Base-by-base conservation (phyloP, 192 early-diverging fungal species). In the Rhizophagus prolifer region DNA sequence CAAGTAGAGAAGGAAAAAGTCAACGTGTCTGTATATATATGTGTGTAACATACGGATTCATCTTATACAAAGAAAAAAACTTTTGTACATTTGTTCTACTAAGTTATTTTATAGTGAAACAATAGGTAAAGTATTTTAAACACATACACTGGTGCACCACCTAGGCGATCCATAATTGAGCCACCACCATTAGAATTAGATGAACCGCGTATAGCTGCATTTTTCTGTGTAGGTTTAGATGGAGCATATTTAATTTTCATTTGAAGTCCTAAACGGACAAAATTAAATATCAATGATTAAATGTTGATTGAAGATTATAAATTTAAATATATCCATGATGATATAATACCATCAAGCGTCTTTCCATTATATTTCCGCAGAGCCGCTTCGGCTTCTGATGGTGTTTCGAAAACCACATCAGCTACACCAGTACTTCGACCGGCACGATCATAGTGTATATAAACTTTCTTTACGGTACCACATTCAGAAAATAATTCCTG, bases 361-460 rank as follows among this genome's bases (percentile, higher is more conserved):
- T 85, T 78, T 65, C 82, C 84, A 36, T 89, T 70, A 12, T 85
- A 83, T 69, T 85, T 89, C 61, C 84, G 75, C 31, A 86, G 75
- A 26, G 88, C 87, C 5, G 74, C 62, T 12, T 78, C 79, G 41
- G 88, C 85, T 74, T 85, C 83, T 8, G n/a, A 74, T 14, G 79
- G n/a, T 9, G 74, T 62, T 38, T 80, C 81, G 78, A 87, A 89
- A 30, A 70, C 66, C 28, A 88, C 72, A 25, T 79, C 82, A 34
- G 88, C 88, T 4, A 79, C 78, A 26, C 88, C 88, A 2, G 80
- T 87, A 31, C 87, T 86, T 23, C 88, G 78, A 62, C 88, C 88
- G 21, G 87, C 85, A 9, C 72, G 81, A 79, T 89, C 88, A 79
- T 85, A 89, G 46, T 84, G 61, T 19, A 82, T 46, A 23, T 50